Base-by-base conservation (phyloP, 2,329 filamentous ascomycete species). In the Cordyceps cateniannulata region DNA sequence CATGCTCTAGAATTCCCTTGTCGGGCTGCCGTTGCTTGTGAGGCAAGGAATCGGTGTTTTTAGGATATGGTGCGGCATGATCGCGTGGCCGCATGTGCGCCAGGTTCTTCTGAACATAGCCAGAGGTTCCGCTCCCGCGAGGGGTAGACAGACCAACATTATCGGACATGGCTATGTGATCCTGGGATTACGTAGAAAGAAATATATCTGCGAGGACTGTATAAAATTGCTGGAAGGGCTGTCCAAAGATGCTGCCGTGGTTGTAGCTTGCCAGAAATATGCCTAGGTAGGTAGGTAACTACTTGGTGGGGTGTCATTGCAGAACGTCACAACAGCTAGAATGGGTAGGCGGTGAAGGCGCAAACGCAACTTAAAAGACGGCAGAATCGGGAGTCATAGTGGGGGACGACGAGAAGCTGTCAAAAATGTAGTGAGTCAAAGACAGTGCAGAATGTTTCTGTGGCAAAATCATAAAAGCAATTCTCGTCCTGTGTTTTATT, bases 61-160 rank as follows among this genome's bases (percentile, higher is more conserved):
- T 85, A 35, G 86, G 84, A 75, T 96, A 96, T 0, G 92, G 93
- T 20, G 87, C 86, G 62, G 80, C 82, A 68, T 85, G 84, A 77
- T 96, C 91, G 76, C 93, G 92, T 32, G 90, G 92, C 71, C 84
- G 86, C 68, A 97, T 86, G 71, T 93, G 87, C 20, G 95, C 95
- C 40, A 92, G 85, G 78, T 98, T 99, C 75, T 92, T 91, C 77
- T 98, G 93, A 61, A 99, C 93, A 73, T 98, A 98, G 72, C 95
- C 95, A 1, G 93, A 98, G 61, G 95, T 99, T 52, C 95, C 95
- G 72, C 90, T 96, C 67, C 95, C 95, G 70, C 95, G 88, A 3
- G 95, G 95, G 5, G 95, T 99, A 61, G 89, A 87, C 69, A 99
- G 91, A 62, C 95, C 96, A 70, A 99, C 95, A 78, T 99, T 99